These are phyloP conservation scores for Xylaria sp. DNA, from an alignment of 2,329 filamentous ascomycete species.

Conservation along the genomic window DNA sequence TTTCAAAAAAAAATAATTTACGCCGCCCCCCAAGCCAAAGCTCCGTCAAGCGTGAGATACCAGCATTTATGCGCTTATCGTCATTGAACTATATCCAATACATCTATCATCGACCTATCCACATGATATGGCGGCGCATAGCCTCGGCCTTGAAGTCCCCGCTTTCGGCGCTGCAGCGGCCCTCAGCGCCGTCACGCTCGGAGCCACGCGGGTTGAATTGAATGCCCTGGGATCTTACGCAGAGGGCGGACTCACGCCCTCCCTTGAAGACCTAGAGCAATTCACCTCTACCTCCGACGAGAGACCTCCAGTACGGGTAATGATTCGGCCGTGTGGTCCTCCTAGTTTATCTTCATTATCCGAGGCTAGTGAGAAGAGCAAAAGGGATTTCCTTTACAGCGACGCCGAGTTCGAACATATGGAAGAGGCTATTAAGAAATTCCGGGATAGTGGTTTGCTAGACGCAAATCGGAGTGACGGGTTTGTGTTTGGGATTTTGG, in stretches of 20 bases:
- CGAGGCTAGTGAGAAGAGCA: conserved; percentile 36
- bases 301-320: conserved; percentile 60
- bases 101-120: not conserved
- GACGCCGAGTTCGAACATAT: conserved; percentile 58
- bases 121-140: not conserved
- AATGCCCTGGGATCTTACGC: conserved; percentile 63
- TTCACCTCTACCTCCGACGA: conserved; percentile 37
- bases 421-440: conserved; percentile 52
- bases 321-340: conserved; percentile 64
- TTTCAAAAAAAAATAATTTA: too few relatives aligned
- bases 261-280: conserved; percentile 52
- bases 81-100: not conserved
- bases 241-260: conserved; percentile 64
- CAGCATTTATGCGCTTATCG: not conserved
- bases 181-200: conserved; percentile 54
- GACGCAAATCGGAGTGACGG: conserved; percentile 59
- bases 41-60: not conserved
- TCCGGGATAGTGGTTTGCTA: conserved; percentile 55
- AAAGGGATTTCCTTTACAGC: conserved; percentile 62
- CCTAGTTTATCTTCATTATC: conserved; percentile 28
- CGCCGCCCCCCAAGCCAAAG: too few relatives aligned
- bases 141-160: conserved; percentile 61
- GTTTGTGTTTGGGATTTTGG: conserved; percentile 66
- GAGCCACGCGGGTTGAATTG: conserved; percentile 64
- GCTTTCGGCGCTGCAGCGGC: conserved; percentile 61